Evolutionary conservation across 192 early-diverging fungal species (phyloP), one percentile per base, ranked within the genome.

Genomic region (Borealophlyctis nickersoniae): DNA sequence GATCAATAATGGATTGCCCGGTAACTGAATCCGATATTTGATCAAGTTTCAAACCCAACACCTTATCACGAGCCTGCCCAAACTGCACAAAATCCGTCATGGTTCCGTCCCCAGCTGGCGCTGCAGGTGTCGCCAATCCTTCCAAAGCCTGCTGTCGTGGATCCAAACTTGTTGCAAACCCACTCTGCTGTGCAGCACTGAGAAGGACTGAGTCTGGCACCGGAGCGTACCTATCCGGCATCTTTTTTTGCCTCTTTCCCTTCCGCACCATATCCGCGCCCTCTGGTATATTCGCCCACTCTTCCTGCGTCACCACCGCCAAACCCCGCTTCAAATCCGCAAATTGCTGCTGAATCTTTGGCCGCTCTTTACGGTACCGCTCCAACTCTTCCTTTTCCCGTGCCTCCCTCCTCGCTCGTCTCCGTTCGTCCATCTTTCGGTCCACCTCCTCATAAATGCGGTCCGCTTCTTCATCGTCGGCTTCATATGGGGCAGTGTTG

Each of bases 401-500:
- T 11, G 82, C 81, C 72, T 93, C 93, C 57, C 90, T 78, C 64
- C 90, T 66, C 0, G 77, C 81, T 52, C 86, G 83, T 35, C 91
- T 79, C 29, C 94, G 78, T 59, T 93, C 88, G 58, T 95, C 92
- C 91, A 96, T 92, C 59, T 91, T 90, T 14, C 75, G 74, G 55
- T 98, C 97, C 50, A 99, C 89, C 49, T 84, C 75, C 22, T 89
- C 88, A 75, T 91, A 99, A 11, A 99, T 89, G 52, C 81, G 73
- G 66, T 99, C 97, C 1, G 97, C 97, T 68, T 99, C 97, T 68
- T 96, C 95, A 67, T 99, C 97, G 63, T 98, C 95, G 22, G 87
- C 89, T 51, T 95, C 97, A 62, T 98, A 98, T 4, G 92, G 92
- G 29, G 83, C 79, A 3, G 83, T 78, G 60, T 84, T 86, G 68